phyloP scores from a whole-genome alignment of 78 protist species.

The Dictyostelium firmibasis region DNA sequence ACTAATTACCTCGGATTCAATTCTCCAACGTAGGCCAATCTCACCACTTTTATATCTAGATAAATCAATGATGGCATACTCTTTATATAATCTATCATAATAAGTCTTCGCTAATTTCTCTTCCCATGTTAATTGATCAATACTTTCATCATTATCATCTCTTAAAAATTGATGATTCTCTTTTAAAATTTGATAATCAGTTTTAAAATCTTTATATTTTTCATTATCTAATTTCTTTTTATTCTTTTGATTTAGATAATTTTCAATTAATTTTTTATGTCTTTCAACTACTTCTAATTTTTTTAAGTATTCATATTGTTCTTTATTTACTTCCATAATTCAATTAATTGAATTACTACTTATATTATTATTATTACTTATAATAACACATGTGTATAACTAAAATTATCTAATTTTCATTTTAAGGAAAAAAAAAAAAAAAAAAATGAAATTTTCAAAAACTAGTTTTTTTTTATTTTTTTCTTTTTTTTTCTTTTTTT shows the following conservation, averaged over 20 bases:
- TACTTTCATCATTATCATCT: slow-evolving; percentile 20
- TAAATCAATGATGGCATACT: slow-evolving; percentile 87
- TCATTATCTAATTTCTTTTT: not conserved
- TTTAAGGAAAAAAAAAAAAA: too few relatives aligned
- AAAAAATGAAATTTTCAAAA: too few relatives aligned
- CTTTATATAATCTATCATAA: slow-evolving; percentile 87
- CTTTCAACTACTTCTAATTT: slow-evolving; percentile 9
- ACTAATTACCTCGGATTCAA: slow-evolving; percentile 82
- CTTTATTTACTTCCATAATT: not conserved
- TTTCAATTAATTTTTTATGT: slow-evolving; percentile 27
- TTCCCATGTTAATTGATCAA: slow-evolving; percentile 73
- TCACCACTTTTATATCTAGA: slow-evolving; percentile 68
- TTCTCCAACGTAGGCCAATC: slow-evolving; percentile 91
- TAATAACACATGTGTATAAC: too few relatives aligned
- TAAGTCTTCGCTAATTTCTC: slow-evolving; percentile 84
- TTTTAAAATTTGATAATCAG: slow-evolving; percentile 23
- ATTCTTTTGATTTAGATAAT: not conserved
- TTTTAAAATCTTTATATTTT: slow-evolving; percentile 1
- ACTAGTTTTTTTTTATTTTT: too few relatives aligned
- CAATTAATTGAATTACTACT: too few relatives aligned
- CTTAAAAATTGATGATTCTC: slow-evolving; percentile 49
- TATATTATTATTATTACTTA: too few relatives aligned
- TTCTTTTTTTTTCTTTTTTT: not conserved
- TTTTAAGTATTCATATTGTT: not conserved
- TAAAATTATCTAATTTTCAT: too few relatives aligned